Conservation (phyloP, 2,329 filamentous ascomycete genomes). For the Decorospora gaudefroyi region DNA sequence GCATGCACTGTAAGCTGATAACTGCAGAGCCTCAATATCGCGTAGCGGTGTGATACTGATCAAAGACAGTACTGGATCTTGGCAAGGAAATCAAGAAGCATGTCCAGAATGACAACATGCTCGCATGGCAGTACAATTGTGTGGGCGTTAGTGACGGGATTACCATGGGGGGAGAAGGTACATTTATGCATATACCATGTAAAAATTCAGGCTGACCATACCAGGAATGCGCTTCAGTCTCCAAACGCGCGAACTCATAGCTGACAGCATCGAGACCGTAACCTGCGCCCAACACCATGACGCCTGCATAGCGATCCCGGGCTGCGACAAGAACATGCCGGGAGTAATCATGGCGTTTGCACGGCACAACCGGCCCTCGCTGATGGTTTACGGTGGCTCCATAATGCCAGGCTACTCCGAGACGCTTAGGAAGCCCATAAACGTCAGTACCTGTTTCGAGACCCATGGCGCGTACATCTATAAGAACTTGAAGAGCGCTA, state of each 20-base stretch:
- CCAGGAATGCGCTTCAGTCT: slow-evolving; percentile 91
- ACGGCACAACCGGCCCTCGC: slow-evolving; percentile 84
- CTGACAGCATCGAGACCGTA: slow-evolving; percentile 90
- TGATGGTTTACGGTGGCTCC: slow-evolving; percentile 95
- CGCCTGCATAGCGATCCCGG: slow-evolving; percentile 89
- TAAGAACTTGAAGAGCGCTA: slow-evolving; percentile 70
- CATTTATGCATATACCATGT: neutral
- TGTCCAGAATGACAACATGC: slow-evolving; percentile 79
- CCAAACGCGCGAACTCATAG: slow-evolving; percentile 88
- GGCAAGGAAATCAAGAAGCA: slow-evolving; percentile 85
- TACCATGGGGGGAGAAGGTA: slow-evolving; percentile 91
- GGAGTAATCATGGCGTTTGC: slow-evolving; percentile 89
- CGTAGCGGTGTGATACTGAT: slow-evolving; percentile 24
- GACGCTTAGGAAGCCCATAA: slow-evolving; percentile 76
- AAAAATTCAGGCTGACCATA: neutral
- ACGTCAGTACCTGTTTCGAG: slow-evolving; percentile 88
- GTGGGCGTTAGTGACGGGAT: slow-evolving; percentile 89
- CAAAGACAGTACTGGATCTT: slow-evolving; percentile 72
- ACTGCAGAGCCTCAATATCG: slow-evolving; percentile 13
- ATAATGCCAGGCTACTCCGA: slow-evolving; percentile 85
- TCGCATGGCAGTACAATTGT: slow-evolving; percentile 94
- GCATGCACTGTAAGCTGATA: slow-evolving; percentile 55
- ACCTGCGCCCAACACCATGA: slow-evolving; percentile 92
- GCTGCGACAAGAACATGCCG: slow-evolving; percentile 98
- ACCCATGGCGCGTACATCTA: slow-evolving; percentile 82